Base-by-base conservation (phyloP, 2,329 filamentous ascomycete genomes). In the Elsinoe perseae region DNA sequence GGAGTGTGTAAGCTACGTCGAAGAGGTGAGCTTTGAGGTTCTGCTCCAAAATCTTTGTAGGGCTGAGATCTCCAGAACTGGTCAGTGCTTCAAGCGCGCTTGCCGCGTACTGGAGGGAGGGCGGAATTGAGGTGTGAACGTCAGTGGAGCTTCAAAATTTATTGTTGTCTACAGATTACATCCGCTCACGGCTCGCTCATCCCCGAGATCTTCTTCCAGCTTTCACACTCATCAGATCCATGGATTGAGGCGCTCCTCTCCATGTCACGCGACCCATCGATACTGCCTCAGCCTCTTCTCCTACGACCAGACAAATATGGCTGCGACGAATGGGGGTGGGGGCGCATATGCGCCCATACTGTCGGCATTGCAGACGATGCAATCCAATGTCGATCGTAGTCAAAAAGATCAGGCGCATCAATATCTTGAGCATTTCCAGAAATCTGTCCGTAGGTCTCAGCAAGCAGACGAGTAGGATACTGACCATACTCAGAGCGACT, bases 391-490 rank as follows among this genome's bases (percentile, higher is more conserved):
- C 63, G 84, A 92, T 68, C 82, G 86, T 67, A 80, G 86, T 62
- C 83, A 87, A 68, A 97, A 97, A 77, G 85, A 86, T 70, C 86
- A 90, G 72, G 91, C 89, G 59, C 91, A 96, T 69, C 84, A 92
- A 69, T 98, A 86, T 70, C 79, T 98, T 59, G 88, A 95, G 74
- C 85, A 83, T 65, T 98, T 97, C 74, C 93, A 98, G 80, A 98
- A 98, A 82, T 97, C 93, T 72, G 92, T 95, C 73, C 64, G 86
- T 81, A 58, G 50, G n/a, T 18, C 16, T 16, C 20, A 16, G 14
- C 10, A 58, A 20, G 27, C 30, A 27, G 27, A 8, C 43, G 12
- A 40, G 23, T 46, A 54, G 58, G 59, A 57, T 61, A 63, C 62
- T 57, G 59, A 61, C 62, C 62, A 70, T 61, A 65, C 54, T 56